A percentile compares a stretch with the other conserved stretches of the same genome.
Evolutionary conservation across 257 asterid genomes (phyloP).

Genomic region (Ocimum tenuiflorum): DNA sequence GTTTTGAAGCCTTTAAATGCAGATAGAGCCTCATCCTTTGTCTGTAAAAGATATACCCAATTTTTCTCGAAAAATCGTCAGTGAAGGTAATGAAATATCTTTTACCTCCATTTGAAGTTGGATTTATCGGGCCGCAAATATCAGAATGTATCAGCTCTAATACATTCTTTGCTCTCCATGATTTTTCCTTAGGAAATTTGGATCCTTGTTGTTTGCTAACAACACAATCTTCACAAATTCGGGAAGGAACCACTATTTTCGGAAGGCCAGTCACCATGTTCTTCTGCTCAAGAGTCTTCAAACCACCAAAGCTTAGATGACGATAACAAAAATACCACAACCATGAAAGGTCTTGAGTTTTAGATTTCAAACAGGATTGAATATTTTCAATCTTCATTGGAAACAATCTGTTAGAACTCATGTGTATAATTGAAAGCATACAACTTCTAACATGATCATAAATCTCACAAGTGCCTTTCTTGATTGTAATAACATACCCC

Average conservation of each 20-base stretch:
- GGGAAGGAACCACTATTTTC: neutral
- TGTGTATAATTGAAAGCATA: too few species aligned
- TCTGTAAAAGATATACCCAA: neutral
- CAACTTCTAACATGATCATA: too few species aligned
- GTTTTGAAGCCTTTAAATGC: neutral
- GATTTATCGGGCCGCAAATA: neutral
- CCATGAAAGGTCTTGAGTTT: too few species aligned
- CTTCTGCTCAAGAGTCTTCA: too few species aligned
- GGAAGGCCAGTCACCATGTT: too few species aligned
- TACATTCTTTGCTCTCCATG: neutral
- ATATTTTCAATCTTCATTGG: too few species aligned
- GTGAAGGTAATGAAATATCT: neutral
- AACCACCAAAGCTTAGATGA: too few species aligned
- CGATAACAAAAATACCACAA: too few species aligned
- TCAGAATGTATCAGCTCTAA: slow-evolving; percentile 5
- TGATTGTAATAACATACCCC: neutral
- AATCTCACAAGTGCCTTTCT: neutral
- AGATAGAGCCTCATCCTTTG: neutral
- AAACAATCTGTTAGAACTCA: too few species aligned
- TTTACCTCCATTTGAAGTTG: neutral
- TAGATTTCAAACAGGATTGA: too few species aligned
- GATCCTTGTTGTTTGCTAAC: neutral
- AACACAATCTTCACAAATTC: neutral
- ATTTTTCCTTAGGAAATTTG: neutral
- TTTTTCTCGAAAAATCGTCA: neutral